phyloP scores from a whole-genome alignment of 345 rosid genomes.

The Eucalyptus fibrosa region DNA sequence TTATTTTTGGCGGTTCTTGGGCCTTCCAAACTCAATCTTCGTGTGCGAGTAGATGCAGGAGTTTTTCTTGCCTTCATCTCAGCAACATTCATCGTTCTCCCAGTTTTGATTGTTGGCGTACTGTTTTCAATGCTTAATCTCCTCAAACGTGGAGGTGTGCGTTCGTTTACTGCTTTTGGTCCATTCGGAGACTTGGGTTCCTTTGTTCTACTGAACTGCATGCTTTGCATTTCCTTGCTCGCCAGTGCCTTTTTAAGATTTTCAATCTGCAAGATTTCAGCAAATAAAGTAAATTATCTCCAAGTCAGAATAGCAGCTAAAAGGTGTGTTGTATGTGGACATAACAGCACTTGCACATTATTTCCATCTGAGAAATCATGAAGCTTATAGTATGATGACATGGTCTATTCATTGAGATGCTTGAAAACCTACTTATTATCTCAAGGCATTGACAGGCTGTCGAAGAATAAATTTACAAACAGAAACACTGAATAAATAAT shows the following conservation, averaged over 20 bases:
- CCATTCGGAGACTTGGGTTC: constrained; percentile 28
- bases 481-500: not conserved
- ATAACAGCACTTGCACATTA: not conserved
- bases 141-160: constrained; percentile 61
- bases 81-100: constrained; percentile 12
- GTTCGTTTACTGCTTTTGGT: constrained; percentile 22
- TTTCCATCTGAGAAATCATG: not conserved
- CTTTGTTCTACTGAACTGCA: constrained; percentile 12
- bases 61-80: constrained; percentile 38
- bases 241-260: constrained; percentile 74
- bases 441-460: not conserved
- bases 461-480: not conserved
- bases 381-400: not conserved
- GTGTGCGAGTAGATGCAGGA: constrained; percentile 21
- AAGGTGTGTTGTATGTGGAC: not conserved
- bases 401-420: not conserved
- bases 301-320: not conserved
- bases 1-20: constrained; percentile 27
- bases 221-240: constrained; percentile 30
- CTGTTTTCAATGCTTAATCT: constrained; percentile 55
- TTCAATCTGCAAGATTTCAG: constrained; percentile 47
- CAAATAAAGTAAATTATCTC: not conserved
- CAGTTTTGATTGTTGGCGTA: constrained; percentile 23
- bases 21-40: constrained; percentile 63
- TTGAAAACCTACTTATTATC: not conserved